These are phyloP conservation scores for Chlamydomonas incerta DNA, from an alignment of 139 green algal species.

Conservation along the genomic window DNA sequence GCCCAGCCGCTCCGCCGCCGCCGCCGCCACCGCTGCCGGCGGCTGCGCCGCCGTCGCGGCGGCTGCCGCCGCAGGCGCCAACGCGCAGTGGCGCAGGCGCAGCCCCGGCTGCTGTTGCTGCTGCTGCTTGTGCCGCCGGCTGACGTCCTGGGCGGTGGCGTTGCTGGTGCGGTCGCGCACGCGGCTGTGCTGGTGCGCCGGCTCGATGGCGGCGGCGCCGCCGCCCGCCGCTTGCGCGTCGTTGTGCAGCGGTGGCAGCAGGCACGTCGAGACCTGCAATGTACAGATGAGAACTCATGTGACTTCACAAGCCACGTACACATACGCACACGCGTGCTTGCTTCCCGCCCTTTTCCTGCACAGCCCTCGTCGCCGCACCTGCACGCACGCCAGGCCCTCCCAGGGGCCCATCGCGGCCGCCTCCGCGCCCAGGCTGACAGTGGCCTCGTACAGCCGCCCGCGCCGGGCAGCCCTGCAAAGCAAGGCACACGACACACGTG, in stretches of 20 bases:
- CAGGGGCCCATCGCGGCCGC: neutral
- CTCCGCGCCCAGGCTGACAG: neutral
- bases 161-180: too few relatives aligned
- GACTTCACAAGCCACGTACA: too few relatives aligned
- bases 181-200: neutral
- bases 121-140: neutral
- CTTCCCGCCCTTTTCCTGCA: neutral
- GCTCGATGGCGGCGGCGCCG: neutral
- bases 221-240: neutral
- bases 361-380: neutral
- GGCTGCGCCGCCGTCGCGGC: neutral
- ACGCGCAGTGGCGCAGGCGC: slow-evolving; percentile 10
- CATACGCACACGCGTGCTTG: neutral
- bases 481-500: too few relatives aligned
- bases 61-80: too few relatives aligned
- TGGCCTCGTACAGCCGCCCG: neutral
- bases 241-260: neutral
- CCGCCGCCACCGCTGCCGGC: neutral
- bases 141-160: too few relatives aligned
- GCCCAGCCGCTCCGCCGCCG: neutral
- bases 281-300: neutral
- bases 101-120: neutral
- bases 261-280: slow-evolving; percentile 20
- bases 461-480: neutral
- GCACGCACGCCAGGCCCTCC: neutral